These are phyloP conservation scores for Ceratobasidium sp. DNA, from an alignment of 1,284 basidiomycete genomes.

Conservation along the genomic window DNA sequence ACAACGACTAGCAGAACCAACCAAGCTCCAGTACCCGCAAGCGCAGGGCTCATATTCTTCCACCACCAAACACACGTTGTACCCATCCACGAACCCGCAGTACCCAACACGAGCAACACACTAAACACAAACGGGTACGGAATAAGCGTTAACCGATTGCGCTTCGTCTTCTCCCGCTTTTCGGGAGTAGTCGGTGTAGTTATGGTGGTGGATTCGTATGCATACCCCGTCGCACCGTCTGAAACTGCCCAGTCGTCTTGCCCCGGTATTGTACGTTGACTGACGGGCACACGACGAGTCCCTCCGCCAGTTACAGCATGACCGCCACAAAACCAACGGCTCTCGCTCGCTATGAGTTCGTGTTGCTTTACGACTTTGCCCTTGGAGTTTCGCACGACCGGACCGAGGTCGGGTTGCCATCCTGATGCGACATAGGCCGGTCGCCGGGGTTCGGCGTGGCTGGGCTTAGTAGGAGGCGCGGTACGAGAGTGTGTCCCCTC, in stretches of 20 bases:
- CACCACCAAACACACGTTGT: slow-evolving; percentile 88
- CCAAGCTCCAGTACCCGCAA: slow-evolving; percentile 76
- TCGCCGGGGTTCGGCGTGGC: not conserved
- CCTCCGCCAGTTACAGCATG: slow-evolving; percentile 22
- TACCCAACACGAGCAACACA: slow-evolving; percentile 65
- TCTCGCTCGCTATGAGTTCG: slow-evolving; percentile 29
- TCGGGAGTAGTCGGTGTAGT: not conserved
- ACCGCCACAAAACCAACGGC: slow-evolving; percentile 29
- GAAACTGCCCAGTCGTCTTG: slow-evolving; percentile 23
- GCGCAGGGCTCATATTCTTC: slow-evolving; percentile 73
- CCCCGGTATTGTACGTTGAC: slow-evolving; percentile 12
- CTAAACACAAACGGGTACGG: slow-evolving; percentile 38
- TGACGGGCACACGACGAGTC: slow-evolving; percentile 21
- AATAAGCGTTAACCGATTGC: slow-evolving; percentile 4
- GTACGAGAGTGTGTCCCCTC: not conserved
- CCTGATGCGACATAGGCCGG: not conserved
- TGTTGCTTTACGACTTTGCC: slow-evolving; percentile 19
- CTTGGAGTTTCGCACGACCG: slow-evolving; percentile 17
- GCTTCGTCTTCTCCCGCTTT: slow-evolving; percentile 1
- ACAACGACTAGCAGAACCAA: slow-evolving; percentile 75
- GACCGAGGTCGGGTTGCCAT: slow-evolving; percentile 24
- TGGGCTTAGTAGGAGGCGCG: not conserved
- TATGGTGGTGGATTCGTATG: not conserved
- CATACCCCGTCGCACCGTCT: slow-evolving; percentile 1
- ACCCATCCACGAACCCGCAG: slow-evolving; percentile 80